A percentile compares a stretch with the other conserved stretches of the same genome.
Conservation (phyloP, 2,329 filamentous ascomycete genomes). For the Penicillium janthinellum region DNA sequence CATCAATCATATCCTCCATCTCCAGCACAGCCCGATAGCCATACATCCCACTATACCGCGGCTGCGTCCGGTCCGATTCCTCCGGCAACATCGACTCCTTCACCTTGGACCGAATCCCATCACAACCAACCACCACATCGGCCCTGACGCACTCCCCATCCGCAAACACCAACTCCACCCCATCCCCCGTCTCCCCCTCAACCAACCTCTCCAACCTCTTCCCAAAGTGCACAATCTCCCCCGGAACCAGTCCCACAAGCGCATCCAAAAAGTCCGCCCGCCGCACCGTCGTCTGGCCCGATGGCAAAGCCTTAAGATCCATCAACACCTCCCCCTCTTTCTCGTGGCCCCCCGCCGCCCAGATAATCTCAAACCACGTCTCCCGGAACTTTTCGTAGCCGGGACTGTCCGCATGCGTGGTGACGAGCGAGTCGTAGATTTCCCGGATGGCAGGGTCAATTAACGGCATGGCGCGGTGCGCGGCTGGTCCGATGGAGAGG, state of each 20-base stretch:
- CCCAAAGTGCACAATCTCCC: constrained; percentile 35
- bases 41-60: constrained; percentile 39
- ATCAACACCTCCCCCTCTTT: constrained; percentile 30
- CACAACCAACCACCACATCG: constrained; percentile 40
- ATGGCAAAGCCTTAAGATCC: constrained; percentile 34
- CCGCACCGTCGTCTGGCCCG: constrained; percentile 36
- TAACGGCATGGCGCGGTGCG: constrained; percentile 56
- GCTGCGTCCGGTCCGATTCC: constrained; percentile 18
- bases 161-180: constrained; percentile 30
- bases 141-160: constrained; percentile 34
- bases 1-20: constrained; percentile 36
- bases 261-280: constrained; percentile 39
- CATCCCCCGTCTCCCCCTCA: constrained; percentile 20
- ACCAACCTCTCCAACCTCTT: constrained; percentile 31
- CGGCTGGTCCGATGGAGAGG: constrained; percentile 59
- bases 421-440: constrained; percentile 37
- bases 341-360: constrained; percentile 20
- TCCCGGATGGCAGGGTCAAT: constrained; percentile 48
- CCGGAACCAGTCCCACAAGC: constrained; percentile 34
- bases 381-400: constrained; percentile 32
- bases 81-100: constrained; percentile 32
- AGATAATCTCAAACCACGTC: constrained; percentile 39
- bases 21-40: constrained; percentile 39
- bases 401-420: constrained; percentile 37
- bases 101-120: constrained; percentile 38